Evolutionary conservation across 345 rosid genomes (phyloP).

Genomic region (Viola odorata): DNA sequence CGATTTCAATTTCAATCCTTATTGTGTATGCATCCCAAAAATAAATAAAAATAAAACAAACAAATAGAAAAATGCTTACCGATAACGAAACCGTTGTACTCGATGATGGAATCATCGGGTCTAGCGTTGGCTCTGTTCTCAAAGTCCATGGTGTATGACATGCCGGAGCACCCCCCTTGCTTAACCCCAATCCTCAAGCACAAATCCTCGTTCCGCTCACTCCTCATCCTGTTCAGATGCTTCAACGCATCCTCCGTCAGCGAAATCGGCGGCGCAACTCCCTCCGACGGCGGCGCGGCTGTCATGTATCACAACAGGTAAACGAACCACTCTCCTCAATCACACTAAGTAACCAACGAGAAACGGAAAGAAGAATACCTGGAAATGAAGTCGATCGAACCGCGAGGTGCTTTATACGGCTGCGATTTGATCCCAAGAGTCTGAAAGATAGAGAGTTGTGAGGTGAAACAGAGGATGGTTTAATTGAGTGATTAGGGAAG

Average conservation of each 20-base stretch:
- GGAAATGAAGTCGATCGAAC: constrained; percentile 55
- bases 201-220: constrained; percentile 60
- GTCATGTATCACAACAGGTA: neutral
- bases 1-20: no score
- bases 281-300: constrained; percentile 47
- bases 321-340: no score
- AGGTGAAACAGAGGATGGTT: constrained; percentile 9
- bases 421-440: constrained; percentile 29
- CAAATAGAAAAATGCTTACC: constrained; percentile 42
- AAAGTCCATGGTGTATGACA: constrained; percentile 95
- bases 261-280: constrained; percentile 63
- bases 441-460: constrained; percentile 35
- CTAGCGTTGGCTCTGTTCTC: constrained; percentile 58
- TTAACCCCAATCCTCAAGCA: constrained; percentile 89
- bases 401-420: constrained; percentile 31
- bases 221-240: constrained; percentile 77
- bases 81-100: constrained; percentile 67
- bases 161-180: constrained; percentile 96
- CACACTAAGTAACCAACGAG: neutral
- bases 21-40: no score
- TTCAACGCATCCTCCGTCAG: constrained; percentile 70
- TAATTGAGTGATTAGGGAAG: constrained; percentile 16
- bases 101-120: constrained; percentile 76
- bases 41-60: neutral
- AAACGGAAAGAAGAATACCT: constrained; percentile 24